Conservation (phyloP, 176 grass and related monocot genomes). For the Lolium multiflorum region DNA sequence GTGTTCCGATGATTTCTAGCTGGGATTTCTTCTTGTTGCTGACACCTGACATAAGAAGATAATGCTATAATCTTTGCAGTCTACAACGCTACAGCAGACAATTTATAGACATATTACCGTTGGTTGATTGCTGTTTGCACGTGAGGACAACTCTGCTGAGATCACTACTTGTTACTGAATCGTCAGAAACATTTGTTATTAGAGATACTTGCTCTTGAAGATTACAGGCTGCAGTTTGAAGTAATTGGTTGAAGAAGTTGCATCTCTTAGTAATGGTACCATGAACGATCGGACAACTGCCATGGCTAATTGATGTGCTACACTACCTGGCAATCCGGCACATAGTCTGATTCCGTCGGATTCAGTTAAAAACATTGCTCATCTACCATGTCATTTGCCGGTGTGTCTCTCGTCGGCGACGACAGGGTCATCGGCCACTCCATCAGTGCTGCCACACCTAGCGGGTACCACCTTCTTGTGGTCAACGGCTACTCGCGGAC, state of each 20-base stretch:
- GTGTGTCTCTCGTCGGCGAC: background rate
- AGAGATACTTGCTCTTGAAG: background rate
- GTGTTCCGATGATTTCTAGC: background rate
- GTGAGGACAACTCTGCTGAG: background rate
- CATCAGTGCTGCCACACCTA: background rate
- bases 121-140: background rate
- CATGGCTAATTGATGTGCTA: background rate
- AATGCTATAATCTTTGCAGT: background rate
- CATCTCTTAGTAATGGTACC: background rate
- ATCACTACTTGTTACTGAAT: background rate
- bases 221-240: background rate
- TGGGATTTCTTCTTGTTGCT: background rate
- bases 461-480: background rate
- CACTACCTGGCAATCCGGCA: background rate
- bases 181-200: background rate
- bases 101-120: background rate
- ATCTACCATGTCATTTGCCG: conserved; percentile 1
- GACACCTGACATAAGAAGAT: background rate
- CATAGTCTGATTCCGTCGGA: background rate
- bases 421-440: background rate
- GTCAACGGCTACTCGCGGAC: background rate
- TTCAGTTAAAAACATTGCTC: background rate
- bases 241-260: background rate
- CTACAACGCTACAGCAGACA: background rate
- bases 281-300: background rate